Evolutionary conservation across 2,329 filamentous ascomycete genomes (phyloP).

Genomic region (Seiridium unicorne): DNA sequence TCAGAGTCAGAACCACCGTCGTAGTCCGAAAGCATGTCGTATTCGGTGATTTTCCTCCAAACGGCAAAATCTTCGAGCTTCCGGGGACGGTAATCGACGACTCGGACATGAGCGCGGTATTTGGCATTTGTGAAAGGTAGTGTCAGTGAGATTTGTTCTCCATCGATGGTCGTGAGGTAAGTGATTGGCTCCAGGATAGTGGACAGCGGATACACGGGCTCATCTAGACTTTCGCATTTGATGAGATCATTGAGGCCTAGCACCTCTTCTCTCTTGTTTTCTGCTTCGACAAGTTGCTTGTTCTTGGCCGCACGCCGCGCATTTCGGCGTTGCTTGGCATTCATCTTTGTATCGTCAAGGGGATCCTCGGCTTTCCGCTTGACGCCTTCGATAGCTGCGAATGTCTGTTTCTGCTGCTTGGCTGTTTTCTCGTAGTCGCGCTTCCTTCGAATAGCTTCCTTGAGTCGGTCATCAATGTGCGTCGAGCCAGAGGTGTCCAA

Average conservation of each 20-base stretch:
- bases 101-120: slow-evolving; percentile 69
- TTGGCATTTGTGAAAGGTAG: slow-evolving; percentile 74
- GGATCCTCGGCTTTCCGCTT: slow-evolving; percentile 19
- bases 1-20: slow-evolving; percentile 30
- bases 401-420: slow-evolving; percentile 22
- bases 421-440: slow-evolving; percentile 55
- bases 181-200: slow-evolving; percentile 37
- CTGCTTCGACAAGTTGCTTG: slow-evolving; percentile 23
- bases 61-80: slow-evolving; percentile 69
- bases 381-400: slow-evolving; percentile 10
- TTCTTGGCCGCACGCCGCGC: slow-evolving; percentile 22
- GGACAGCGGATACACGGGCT: slow-evolving; percentile 31
- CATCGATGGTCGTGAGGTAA: slow-evolving; percentile 43
- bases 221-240: slow-evolving; percentile 42
- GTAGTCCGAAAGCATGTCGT: slow-evolving; percentile 47
- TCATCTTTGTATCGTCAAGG: slow-evolving; percentile 12
- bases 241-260: slow-evolving; percentile 31
- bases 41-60: slow-evolving; percentile 43
- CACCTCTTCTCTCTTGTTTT: slow-evolving; percentile 23
- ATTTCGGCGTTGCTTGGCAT: slow-evolving; percentile 23
- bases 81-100: slow-evolving; percentile 76
- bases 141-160: slow-evolving; percentile 30
- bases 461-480: slow-evolving; percentile 44
- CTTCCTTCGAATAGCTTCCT: slow-evolving; percentile 62
- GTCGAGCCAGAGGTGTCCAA: slow-evolving; percentile 42